Percentiles rank a stretch among this genome's conserved stretches.
Evolutionary conservation across 345 rosid species (phyloP).

Genomic region (Gossypium herbaceum): DNA sequence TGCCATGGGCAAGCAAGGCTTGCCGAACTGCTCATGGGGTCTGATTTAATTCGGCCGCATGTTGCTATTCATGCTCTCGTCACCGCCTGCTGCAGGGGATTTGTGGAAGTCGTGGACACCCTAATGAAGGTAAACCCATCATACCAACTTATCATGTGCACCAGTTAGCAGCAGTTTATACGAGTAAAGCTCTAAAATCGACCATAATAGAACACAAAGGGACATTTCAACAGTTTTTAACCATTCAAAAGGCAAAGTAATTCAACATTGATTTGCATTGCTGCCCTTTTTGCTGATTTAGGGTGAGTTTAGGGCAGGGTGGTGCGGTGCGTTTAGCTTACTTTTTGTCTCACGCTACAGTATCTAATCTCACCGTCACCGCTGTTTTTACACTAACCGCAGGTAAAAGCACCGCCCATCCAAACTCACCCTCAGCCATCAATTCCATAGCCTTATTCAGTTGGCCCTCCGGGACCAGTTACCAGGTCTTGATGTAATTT

Average conservation of each 20-base stretch:
- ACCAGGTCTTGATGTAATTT: background rate
- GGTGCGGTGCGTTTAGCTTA: no score
- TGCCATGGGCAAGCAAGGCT: constrained; percentile 64
- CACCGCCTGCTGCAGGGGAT: constrained; percentile 82
- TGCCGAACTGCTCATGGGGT: constrained; percentile 69
- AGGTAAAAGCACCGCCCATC: no score
- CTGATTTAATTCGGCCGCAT: constrained; percentile 84
- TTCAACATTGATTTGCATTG: background rate
- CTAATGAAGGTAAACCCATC: constrained; percentile 55
- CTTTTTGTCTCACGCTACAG: no score
- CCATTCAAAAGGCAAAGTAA: background rate
- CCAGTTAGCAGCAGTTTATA: background rate
- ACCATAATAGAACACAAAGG: background rate
- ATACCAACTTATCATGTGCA: background rate
- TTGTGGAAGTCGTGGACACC: constrained; percentile 59
- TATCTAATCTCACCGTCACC: no score
- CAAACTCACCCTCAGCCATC: background rate
- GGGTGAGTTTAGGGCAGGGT: no score
- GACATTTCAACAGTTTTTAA: background rate
- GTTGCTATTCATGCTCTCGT: constrained; percentile 83
- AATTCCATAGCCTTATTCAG: background rate
- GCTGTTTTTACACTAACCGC: no score
- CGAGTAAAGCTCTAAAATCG: background rate
- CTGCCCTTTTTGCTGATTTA: background rate
- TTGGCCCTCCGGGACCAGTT: background rate